phyloP scores from a whole-genome alignment of 371 early-diverging fungal genomes.

The Mortierella sp. region DNA sequence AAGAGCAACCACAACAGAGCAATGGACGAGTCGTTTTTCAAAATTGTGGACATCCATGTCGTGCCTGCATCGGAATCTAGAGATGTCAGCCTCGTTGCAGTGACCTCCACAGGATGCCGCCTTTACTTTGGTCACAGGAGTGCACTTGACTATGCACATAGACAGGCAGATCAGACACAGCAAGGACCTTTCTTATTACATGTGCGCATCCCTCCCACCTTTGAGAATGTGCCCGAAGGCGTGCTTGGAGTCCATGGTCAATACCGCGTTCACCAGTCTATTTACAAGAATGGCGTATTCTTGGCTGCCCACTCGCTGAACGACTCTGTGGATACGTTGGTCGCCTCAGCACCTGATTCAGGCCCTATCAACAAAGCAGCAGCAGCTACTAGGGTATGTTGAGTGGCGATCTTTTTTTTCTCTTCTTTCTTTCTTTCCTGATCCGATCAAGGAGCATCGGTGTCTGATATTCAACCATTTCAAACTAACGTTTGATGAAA shows the following conservation, averaged over 20 bases:
- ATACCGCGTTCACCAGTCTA: constrained; percentile 64
- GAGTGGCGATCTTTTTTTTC: no score
- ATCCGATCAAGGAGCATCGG: no score
- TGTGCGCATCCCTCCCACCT: constrained; percentile 75
- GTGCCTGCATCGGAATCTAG: constrained; percentile 43
- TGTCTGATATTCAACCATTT: constrained; percentile 1
- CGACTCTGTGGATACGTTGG: constrained; percentile 71
- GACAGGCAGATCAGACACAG: constrained; percentile 49
- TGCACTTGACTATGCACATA: constrained; percentile 28
- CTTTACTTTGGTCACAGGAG: constrained; percentile 75
- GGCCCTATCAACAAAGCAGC: constrained; percentile 59
- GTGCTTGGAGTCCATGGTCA: constrained; percentile 33
- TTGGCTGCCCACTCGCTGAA: constrained; percentile 68
- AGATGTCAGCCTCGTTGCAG: constrained; percentile 28
- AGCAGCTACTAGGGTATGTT: constrained; percentile 30
- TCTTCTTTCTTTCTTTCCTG: background rate
- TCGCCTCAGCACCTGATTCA: constrained; percentile 68
- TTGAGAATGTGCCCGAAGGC: constrained; percentile 46
- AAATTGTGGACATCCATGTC: constrained; percentile 44
- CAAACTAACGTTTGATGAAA: background rate
- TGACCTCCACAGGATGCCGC: constrained; percentile 66
- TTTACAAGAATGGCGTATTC: constrained; percentile 70
- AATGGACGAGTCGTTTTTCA: constrained; percentile 42
- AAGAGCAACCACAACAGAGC: constrained; percentile 47
- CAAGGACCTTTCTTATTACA: constrained; percentile 72